A percentile compares a stretch with the other conserved stretches of the same genome.
Evolutionary conservation across 345 rosid species (phyloP).

Genomic region (Gossypioides kirkii): DNA sequence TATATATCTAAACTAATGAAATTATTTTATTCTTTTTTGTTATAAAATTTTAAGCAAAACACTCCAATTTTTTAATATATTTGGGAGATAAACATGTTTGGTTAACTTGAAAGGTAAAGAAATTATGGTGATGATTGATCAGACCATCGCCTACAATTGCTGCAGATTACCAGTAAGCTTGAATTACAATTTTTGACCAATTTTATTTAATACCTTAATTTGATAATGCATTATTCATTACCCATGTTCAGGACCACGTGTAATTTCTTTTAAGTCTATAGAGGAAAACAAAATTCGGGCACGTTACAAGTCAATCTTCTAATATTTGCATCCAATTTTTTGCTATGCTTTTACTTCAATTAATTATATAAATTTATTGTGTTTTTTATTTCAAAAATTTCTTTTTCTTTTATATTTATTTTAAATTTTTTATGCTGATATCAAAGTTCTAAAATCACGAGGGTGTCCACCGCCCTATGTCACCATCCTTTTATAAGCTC

Average conservation of each 20-base stretch:
- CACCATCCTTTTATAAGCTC: not conserved
- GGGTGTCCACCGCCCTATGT: too few species aligned
- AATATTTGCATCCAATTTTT: not conserved
- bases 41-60: too few species aligned
- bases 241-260: not conserved
- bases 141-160: not conserved
- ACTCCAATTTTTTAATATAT: too few species aligned
- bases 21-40: too few species aligned
- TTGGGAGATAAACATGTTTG: not conserved
- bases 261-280: not conserved
- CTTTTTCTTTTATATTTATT: too few species aligned
- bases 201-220: not conserved
- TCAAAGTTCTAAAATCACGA: too few species aligned
- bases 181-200: not conserved
- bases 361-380: not conserved
- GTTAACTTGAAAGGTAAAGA: not conserved
- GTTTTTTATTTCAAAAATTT: too few species aligned
- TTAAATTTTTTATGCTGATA: not conserved
- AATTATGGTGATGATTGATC: not conserved
- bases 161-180: constrained; percentile 10
- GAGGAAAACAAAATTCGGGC: not conserved
- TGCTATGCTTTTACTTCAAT: not conserved
- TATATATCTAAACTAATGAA: too few species aligned
- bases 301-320: not conserved
- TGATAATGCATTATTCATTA: not conserved